Evolutionary conservation across 2,329 filamentous ascomycete species (phyloP).

Genomic region (Coleophoma crateriformis): DNA sequence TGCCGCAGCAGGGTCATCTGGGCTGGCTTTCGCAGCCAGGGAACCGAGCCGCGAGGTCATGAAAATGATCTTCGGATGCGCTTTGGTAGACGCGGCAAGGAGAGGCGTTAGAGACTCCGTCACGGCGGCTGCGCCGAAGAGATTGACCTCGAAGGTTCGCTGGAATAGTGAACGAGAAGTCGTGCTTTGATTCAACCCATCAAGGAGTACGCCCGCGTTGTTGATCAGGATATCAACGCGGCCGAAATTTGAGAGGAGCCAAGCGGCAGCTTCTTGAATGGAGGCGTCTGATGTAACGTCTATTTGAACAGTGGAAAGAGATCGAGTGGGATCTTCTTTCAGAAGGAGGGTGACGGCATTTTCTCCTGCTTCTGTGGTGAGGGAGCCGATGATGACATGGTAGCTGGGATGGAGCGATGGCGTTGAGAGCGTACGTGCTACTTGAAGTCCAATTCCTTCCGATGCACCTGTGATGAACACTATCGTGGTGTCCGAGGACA

Average conservation of each 20-base stretch:
- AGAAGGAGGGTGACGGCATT: constrained; percentile 27
- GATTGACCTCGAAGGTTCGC: constrained; percentile 18
- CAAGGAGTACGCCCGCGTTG: constrained; percentile 8
- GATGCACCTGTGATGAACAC: constrained; percentile 33
- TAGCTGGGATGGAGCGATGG: constrained; percentile 28
- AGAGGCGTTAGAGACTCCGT: constrained; percentile 26
- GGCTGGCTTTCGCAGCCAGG: constrained; percentile 7
- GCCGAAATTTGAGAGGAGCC: constrained; percentile 12
- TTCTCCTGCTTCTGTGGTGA: constrained; percentile 26
- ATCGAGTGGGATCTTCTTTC: constrained; percentile 23
- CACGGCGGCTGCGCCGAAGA: constrained; percentile 18
- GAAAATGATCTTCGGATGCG: constrained; percentile 19
- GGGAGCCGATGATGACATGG: constrained; percentile 31
- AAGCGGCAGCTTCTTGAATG: constrained; percentile 29
- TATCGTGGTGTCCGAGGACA: no score
- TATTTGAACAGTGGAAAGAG: constrained; percentile 28
- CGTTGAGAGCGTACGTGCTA: constrained; percentile 29
- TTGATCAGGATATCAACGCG: constrained; percentile 4
- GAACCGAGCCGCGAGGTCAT: constrained; percentile 14
- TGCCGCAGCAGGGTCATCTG: not conserved
- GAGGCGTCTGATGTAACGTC: constrained; percentile 36
- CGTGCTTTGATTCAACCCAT: constrained; percentile 6
- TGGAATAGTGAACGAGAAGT: constrained; percentile 5
- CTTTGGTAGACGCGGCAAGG: constrained; percentile 16
- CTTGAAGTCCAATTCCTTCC: constrained; percentile 34